Evolutionary conservation across 495 filamentous ascomycete species (phyloP), one percentile per base, ranked within the genome.

Genomic region (Patellaria atrata): DNA sequence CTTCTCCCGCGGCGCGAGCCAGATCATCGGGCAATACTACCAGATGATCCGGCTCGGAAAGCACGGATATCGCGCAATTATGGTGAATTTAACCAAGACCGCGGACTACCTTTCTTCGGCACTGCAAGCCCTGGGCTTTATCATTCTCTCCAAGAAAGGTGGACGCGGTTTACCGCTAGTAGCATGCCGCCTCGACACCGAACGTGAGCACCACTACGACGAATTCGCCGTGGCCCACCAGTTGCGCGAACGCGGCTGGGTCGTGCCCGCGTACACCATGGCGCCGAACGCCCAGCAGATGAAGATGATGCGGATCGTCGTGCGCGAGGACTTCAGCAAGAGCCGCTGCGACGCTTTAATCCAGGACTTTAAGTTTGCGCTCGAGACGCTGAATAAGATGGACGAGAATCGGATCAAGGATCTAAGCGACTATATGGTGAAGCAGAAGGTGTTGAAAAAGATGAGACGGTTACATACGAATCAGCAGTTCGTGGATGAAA

Each of bases 21-120:
- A 92, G 48, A 75, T 94, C 43, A 92, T 94, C 50, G 85, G 85
- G 20, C 85, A 94, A 56, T 94, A 94, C 62, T 94, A 94, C 62
- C 85, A 92, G 54, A 62, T 94, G 53, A 89, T 94, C 58, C 79
- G 85, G 7, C 71, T 94, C 5, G 85, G 85, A 30, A 86, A 89
- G 65, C 72, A 75, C 46, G 85, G 85, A 10, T 94, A 89, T 63
- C 66, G 75, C 13, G 60, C 75, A 34, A 86, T 91, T 61, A 92
- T 94, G 85, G 55, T 62, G 48, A 92, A 92, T 59, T 61, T 92
- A 22, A 91, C 79, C 34, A 73, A 77, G 35, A 84, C 75, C 1
- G 71, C 84, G 10, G 76, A 91, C 57, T 86, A 91, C 56, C 71
- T 94, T 14, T 63, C 77, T 22, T 60, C 63, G 1, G 63, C 70